Conservation (phyloP, 495 filamentous ascomycete genomes). For the Neurospora sp. region DNA sequence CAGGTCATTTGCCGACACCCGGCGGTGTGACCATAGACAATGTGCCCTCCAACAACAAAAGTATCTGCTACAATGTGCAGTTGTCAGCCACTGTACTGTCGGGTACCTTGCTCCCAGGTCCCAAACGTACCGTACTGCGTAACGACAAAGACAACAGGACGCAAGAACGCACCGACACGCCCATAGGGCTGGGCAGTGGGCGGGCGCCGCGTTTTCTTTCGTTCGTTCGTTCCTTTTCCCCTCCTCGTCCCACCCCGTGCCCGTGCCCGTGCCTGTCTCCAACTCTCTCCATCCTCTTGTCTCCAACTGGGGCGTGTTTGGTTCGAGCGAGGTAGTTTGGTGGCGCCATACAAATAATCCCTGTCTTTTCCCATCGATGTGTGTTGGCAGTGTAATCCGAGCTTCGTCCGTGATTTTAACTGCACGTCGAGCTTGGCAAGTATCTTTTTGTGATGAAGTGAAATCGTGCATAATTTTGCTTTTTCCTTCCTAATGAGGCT, state of each 20-base stretch:
- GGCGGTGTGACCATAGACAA: not conserved
- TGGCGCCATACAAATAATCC: no score
- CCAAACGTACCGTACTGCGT: not conserved
- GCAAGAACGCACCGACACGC: not conserved
- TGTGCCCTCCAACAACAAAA: not conserved
- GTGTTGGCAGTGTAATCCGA: no score
- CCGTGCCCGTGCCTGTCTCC: not conserved
- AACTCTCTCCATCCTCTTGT: not conserved
- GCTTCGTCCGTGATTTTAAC: no score
- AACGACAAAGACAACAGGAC: not conserved
- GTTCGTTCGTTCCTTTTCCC: not conserved
- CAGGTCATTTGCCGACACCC: not conserved
- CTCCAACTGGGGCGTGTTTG: not conserved
- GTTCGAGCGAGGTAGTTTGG: no score
- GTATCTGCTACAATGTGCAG: not conserved
- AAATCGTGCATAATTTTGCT: no score
- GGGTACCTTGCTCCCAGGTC: not conserved
- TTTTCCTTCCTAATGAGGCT: no score
- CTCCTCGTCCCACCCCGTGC: not conserved
- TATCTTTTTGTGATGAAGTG: no score
- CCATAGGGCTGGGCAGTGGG: not conserved
- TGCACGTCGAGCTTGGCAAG: no score
- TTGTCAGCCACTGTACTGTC: not conserved
- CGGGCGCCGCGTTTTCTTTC: not conserved
- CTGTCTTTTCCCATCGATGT: rapidly evolving